phyloP scores from a whole-genome alignment of 225 moss, liverwort and hornwort genomes.

The Pseudoscleropodium purum region DNA sequence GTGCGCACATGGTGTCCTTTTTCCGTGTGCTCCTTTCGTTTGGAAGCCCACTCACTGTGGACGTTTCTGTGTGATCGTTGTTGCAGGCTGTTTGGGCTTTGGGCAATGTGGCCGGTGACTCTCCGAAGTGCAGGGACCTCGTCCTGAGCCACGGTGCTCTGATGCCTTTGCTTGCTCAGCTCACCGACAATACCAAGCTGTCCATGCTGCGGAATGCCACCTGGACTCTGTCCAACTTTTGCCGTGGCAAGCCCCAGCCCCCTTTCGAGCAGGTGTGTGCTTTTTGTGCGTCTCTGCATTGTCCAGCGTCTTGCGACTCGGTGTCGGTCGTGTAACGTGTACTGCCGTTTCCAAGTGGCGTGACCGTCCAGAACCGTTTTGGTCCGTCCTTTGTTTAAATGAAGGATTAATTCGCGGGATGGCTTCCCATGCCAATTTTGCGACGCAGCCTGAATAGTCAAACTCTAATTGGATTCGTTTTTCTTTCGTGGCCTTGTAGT shows the following conservation, averaged over 20 bases:
- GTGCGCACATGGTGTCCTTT: background rate
- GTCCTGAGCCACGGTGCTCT: conserved; percentile 82
- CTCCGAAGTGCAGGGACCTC: conserved; percentile 85
- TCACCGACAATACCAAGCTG: conserved; percentile 73
- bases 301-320: background rate
- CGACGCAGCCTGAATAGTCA: too few relatives aligned
- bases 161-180: conserved; percentile 85
- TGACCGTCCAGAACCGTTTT: background rate
- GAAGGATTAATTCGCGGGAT: too few relatives aligned
- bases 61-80: background rate
- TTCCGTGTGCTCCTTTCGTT: too few relatives aligned
- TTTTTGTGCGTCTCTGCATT: background rate
- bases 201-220: conserved; percentile 95
- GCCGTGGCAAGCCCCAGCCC: conserved; percentile 96
- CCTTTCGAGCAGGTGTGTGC: conserved; percentile 79
- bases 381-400: background rate
- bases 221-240: conserved; percentile 95
- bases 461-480: background rate
- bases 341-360: too few relatives aligned
- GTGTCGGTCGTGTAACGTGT: background rate
- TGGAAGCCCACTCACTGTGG: background rate
- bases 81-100: conserved; percentile 96
- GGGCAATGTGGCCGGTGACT: conserved; percentile 95
- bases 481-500: conserved; percentile 19
- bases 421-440: too few relatives aligned